Evolutionary conservation across 2,329 filamentous ascomycete genomes (phyloP).

Genomic region (Lasiodiplodia citricola): DNA sequence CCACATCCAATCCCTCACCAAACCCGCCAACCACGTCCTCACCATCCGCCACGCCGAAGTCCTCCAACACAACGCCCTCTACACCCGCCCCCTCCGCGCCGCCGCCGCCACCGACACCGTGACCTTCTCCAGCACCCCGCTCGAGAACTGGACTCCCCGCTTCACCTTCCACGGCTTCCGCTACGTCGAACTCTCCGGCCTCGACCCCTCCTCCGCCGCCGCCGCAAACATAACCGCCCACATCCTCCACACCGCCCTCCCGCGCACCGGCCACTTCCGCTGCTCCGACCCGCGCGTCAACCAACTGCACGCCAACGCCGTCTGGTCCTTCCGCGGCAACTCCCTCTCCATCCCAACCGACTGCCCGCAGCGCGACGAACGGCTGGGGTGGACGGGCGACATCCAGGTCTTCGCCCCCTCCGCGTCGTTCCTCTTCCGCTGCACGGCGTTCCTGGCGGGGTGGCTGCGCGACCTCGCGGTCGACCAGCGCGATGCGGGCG

Average conservation of each 20-base stretch:
- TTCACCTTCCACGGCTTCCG: conserved; percentile 63
- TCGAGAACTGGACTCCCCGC: conserved; percentile 50
- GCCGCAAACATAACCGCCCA: conserved; percentile 40
- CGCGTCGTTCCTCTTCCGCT: conserved; percentile 60
- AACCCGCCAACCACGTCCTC: conserved; percentile 48
- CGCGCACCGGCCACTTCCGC: conserved; percentile 55
- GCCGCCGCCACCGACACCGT: conserved; percentile 52
- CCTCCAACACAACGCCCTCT: conserved; percentile 55
- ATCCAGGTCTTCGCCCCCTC: conserved; percentile 57
- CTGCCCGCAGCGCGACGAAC: conserved; percentile 62
- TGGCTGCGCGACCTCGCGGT: conserved; percentile 57
- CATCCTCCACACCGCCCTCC: conserved; percentile 60
- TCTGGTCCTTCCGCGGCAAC: conserved; percentile 65
- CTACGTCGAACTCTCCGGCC: conserved; percentile 56
- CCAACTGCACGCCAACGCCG: conserved; percentile 59
- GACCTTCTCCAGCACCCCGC: conserved; percentile 38
- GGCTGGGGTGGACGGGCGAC: conserved; percentile 61
- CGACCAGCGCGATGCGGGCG: conserved; percentile 39
- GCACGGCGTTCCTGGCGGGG: conserved; percentile 54
- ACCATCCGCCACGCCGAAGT: conserved; percentile 62
- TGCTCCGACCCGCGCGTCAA: conserved; percentile 61
- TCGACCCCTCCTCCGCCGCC: conserved; percentile 38
- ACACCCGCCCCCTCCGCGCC: conserved; percentile 49
- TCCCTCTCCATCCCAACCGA: conserved; percentile 64
- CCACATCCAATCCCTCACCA: conserved; percentile 43